A percentile compares a stretch with the other conserved stretches of the same genome.
These are phyloP conservation scores for Penicillium verrucosum DNA, from an alignment of 2,329 filamentous ascomycete species.

Conservation along the genomic window DNA sequence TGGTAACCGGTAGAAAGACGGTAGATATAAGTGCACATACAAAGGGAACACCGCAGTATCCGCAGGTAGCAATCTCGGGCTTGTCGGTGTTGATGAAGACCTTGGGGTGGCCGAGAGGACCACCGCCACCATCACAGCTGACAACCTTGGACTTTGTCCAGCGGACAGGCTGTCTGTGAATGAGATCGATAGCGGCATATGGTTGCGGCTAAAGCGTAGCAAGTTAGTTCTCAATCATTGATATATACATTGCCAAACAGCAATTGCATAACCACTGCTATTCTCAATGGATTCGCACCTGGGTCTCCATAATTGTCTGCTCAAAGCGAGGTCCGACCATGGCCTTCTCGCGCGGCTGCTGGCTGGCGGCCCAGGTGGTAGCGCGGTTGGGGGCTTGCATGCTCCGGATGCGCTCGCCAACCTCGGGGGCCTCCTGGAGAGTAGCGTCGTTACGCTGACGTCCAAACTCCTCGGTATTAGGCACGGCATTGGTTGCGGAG, in stretches of 20 bases:
- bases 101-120: slow-evolving; percentile 81
- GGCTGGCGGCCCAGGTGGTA: slow-evolving; percentile 78
- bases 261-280: not conserved
- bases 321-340: slow-evolving; percentile 96
- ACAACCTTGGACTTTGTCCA: slow-evolving; percentile 84
- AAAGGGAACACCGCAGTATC: slow-evolving; percentile 90
- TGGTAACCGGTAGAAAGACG: not conserved
- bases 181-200: slow-evolving; percentile 85
- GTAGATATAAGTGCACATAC: slow-evolving; percentile 57
- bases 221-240: slow-evolving; percentile 3
- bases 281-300: slow-evolving; percentile 59
- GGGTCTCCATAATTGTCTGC: slow-evolving; percentile 87
- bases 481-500: slow-evolving; percentile 59
- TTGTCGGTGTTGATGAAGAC: slow-evolving; percentile 99
- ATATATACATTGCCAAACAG: not conserved
- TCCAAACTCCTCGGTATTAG: slow-evolving; percentile 43
- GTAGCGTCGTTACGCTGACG: slow-evolving; percentile 40
- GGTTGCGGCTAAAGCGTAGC: slow-evolving; percentile 69
- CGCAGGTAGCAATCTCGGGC: slow-evolving; percentile 84
- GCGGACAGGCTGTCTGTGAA: slow-evolving; percentile 90
- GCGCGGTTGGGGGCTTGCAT: slow-evolving; percentile 84
- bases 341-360: slow-evolving; percentile 73
- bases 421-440: slow-evolving; percentile 55
- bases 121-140: slow-evolving; percentile 88
- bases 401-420: slow-evolving; percentile 56